A percentile compares a stretch with the other conserved stretches of the same genome.
Evolutionary conservation across 2,329 filamentous ascomycete species (phyloP).

Genomic region (Phialophora chinensis): DNA sequence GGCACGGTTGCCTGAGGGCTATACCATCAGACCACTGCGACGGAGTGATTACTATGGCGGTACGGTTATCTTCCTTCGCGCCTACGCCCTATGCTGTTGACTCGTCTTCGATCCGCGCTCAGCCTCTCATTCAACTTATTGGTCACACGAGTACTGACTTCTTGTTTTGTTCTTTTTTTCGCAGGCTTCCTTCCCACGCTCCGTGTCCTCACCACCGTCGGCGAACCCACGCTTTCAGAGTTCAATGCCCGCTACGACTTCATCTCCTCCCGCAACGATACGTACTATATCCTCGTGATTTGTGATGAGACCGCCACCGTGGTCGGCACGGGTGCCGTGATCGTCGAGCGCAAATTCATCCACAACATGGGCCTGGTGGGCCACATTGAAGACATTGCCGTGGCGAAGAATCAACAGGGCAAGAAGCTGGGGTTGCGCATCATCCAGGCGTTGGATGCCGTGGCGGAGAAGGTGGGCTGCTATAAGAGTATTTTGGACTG

Average conservation of each 20-base stretch:
- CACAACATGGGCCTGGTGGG: conserved; percentile 69
- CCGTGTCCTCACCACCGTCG: conserved; percentile 88
- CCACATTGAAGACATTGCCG: conserved; percentile 97
- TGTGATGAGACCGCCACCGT: conserved; percentile 73
- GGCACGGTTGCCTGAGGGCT: conserved; percentile 75
- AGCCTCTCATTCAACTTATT: background rate
- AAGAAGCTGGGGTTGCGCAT: conserved; percentile 93
- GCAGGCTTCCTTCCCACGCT: conserved; percentile 84
- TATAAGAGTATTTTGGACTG: conserved; percentile 98
- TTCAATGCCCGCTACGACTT: conserved; percentile 83
- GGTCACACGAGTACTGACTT: background rate
- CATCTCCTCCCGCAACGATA: conserved; percentile 74
- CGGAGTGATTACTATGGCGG: conserved; percentile 75
- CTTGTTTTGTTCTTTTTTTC: background rate
- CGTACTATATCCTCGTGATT: conserved; percentile 87
- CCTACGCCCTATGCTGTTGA: background rate
- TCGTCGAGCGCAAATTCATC: conserved; percentile 84
- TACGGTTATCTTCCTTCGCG: conserved; percentile 9
- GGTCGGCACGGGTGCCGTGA: conserved; percentile 87
- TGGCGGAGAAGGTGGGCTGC: conserved; percentile 87
- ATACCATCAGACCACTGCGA: conserved; percentile 80
- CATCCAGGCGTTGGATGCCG: conserved; percentile 89
- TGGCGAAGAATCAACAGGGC: conserved; percentile 92
- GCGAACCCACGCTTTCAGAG: conserved; percentile 75
- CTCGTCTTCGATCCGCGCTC: background rate